Evolutionary conservation across 2,329 filamentous ascomycete species (phyloP).

Genomic region (Verticillium zaregamsianum): DNA sequence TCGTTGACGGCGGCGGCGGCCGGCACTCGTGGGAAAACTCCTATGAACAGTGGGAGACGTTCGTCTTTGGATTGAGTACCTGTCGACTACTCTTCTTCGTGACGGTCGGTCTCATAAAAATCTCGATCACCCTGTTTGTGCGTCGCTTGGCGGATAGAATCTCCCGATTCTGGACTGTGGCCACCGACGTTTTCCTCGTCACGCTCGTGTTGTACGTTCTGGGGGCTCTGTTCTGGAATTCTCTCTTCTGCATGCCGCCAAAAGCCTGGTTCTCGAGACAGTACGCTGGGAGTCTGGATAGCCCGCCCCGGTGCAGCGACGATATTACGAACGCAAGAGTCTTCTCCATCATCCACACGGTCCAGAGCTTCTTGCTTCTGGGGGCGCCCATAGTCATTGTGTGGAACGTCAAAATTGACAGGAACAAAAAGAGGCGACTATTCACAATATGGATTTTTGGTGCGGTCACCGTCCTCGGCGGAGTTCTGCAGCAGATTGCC

Average conservation of each 20-base stretch:
- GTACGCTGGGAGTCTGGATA: constrained; percentile 4
- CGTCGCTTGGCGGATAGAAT: constrained; percentile 10
- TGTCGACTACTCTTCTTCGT: constrained; percentile 10
- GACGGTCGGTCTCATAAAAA: constrained; percentile 11
- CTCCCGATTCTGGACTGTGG: constrained; percentile 17
- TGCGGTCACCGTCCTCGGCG: constrained; percentile 23
- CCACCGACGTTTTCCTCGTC: constrained; percentile 23
- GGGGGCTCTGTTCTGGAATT: constrained; percentile 18
- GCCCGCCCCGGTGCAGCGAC: constrained; percentile 4
- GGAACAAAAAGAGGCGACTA: constrained; percentile 22
- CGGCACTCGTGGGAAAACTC: constrained; percentile 11
- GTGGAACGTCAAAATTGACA: constrained; percentile 26
- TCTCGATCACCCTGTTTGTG: constrained; percentile 12
- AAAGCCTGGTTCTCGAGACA: constrained; percentile 8
- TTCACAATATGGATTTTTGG: constrained; percentile 27
- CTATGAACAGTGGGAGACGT: constrained; percentile 10
- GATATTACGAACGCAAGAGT: constrained; percentile 13
- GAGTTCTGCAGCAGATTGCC: constrained; percentile 21
- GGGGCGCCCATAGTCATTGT: constrained; percentile 27
- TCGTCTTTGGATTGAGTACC: constrained; percentile 6
- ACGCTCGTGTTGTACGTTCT: constrained; percentile 19
- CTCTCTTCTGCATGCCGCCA: constrained; percentile 19
- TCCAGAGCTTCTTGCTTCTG: constrained; percentile 28
- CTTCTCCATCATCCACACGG: constrained; percentile 24
- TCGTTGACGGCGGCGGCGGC: constrained; percentile 9